Evolutionary conservation across 2,329 filamentous ascomycete genomes (phyloP).

Genomic region (Triangularia setosa): DNA sequence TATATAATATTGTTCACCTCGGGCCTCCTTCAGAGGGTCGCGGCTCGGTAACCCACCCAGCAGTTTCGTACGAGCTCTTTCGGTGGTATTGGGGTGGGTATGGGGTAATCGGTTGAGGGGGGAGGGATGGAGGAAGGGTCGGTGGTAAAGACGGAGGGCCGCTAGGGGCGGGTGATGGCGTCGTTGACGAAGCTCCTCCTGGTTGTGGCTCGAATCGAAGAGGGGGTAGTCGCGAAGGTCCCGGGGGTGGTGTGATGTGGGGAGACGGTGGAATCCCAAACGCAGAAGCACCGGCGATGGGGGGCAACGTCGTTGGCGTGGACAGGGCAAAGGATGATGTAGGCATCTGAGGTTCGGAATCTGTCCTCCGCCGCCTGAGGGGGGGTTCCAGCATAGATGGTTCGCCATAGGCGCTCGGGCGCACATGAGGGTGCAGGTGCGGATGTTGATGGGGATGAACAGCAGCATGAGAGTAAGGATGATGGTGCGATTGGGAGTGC

Average conservation of each 20-base stretch:
- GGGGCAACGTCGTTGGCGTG: constrained; percentile 38
- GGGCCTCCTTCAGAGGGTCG: constrained; percentile 17
- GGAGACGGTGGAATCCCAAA: constrained; percentile 37
- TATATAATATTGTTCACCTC: constrained; percentile 7
- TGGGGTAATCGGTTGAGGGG: constrained; percentile 11
- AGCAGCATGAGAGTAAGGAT: background rate
- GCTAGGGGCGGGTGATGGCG: constrained; percentile 22
- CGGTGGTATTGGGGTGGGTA: constrained; percentile 21
- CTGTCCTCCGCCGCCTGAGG: constrained; percentile 44
- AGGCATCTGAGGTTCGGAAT: constrained; percentile 43
- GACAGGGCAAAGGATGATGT: constrained; percentile 38
- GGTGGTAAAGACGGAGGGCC: constrained; percentile 12
- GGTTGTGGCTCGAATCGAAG: constrained; percentile 43
- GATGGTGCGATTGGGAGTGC: background rate
- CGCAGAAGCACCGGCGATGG: constrained; percentile 35
- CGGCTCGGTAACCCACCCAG: constrained; percentile 34
- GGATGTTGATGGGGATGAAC: constrained; percentile 19
- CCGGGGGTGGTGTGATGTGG: constrained; percentile 36
- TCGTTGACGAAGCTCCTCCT: constrained; percentile 25
- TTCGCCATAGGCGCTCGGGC: constrained; percentile 32
- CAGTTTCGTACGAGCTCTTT: constrained; percentile 36
- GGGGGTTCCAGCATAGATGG: constrained; percentile 43
- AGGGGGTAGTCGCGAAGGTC: constrained; percentile 45
- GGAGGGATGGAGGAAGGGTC: constrained; percentile 8
- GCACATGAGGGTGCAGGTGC: constrained; percentile 26